These are phyloP conservation scores for Diutina pseudorugosa DNA, from an alignment of 1,139 yeast genomes.

Conservation along the genomic window DNA sequence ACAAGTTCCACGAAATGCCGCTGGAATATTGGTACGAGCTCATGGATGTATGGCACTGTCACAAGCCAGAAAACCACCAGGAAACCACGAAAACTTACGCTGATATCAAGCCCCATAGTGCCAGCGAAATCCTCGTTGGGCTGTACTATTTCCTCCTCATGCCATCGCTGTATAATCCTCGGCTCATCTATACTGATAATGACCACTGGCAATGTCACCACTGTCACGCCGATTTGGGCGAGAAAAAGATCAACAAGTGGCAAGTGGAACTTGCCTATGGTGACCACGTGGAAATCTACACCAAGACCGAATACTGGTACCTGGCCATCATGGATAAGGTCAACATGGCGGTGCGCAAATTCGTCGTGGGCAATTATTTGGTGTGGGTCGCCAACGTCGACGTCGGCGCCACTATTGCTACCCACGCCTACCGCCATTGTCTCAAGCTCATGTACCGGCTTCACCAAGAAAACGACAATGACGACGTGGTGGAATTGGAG, in stretches of 20 bases:
- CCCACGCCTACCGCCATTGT: not conserved
- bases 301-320: not conserved
- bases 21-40: conserved; percentile 89
- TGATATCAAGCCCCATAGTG: not conserved
- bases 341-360: conserved; percentile 1
- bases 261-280: not conserved
- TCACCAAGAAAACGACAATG: not conserved
- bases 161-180: not conserved
- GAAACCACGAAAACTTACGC: not conserved
- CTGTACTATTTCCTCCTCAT: not conserved
- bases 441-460: not conserved
- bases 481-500: not conserved
- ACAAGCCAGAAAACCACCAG: conserved; percentile 50
- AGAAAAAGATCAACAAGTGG: not conserved
- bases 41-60: conserved; percentile 99
- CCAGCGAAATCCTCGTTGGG: not conserved
- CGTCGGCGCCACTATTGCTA: not conserved
- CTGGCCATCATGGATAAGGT: not conserved
- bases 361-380: not conserved
- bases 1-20: conserved; percentile 56
- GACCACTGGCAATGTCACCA: not conserved
- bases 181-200: not conserved
- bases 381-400: not conserved
- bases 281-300: not conserved
- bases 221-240: not conserved